Conservation (phyloP, 441 rosid genomes). For the Gossypium gossypioides region DNA sequence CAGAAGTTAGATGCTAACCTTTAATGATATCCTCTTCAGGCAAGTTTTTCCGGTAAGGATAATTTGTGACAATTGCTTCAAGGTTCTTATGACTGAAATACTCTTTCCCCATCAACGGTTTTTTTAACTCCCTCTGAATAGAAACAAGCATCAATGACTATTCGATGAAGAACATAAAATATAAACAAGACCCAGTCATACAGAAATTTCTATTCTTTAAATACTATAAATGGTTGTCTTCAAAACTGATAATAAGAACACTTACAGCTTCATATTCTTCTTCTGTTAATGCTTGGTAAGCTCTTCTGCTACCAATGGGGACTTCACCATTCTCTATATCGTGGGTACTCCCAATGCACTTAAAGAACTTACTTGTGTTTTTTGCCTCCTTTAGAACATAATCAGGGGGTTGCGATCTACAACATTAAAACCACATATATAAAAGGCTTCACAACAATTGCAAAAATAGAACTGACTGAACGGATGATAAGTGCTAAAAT, state of each 20-base stretch:
- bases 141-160: constrained; percentile 17
- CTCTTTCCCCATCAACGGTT: constrained; percentile 83
- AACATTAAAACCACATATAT: constrained; percentile 26
- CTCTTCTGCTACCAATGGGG: constrained; percentile 49
- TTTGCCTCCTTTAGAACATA: constrained; percentile 89
- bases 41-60: constrained; percentile 80
- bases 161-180: constrained; percentile 7
- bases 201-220: not conserved
- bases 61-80: constrained; percentile 77
- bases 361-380: constrained; percentile 77
- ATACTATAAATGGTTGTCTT: not conserved
- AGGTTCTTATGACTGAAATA: constrained; percentile 88
- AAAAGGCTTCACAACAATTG: constrained; percentile 17
- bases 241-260: constrained; percentile 16
- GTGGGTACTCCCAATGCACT: constrained; percentile 74
- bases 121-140: constrained; percentile 82
- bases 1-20: constrained; percentile 43
- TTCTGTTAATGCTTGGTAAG: constrained; percentile 67
- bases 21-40: constrained; percentile 62
- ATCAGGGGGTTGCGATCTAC: constrained; percentile 94
- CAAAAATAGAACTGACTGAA: not conserved
- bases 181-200: not conserved
- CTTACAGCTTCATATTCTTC: constrained; percentile 96
- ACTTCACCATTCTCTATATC: constrained; percentile 50
- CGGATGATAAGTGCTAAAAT: constrained; percentile 1